Base-by-base conservation (phyloP, 225 moss, liverwort and hornwort genomes). In the Marchantia polymorpha region DNA sequence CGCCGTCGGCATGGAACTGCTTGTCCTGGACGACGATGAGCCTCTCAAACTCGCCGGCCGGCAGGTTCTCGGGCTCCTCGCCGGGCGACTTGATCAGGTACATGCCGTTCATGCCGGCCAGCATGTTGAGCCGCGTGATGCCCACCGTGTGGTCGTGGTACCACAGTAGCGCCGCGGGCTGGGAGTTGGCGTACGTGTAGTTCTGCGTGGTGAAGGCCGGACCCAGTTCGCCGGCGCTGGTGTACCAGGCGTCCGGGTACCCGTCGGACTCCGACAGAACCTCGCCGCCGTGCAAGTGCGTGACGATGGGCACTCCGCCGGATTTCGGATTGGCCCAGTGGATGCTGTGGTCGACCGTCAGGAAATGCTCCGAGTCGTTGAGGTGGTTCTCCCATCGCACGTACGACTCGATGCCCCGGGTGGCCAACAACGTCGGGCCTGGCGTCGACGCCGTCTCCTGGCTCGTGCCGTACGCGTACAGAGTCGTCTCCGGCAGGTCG, bases 91-190 rank as follows among this genome's bases (percentile, higher is more conserved):
- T 59, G 39, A 86, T 76, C 11, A 83, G 48, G 55, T 83, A 86
- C 15, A 77, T 4, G 3, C 92, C 92, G 7, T 75, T 10, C n/a
- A 92, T 11, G 15, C 92, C 89, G 0, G 89, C 20, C 19, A 89
- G 23, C 60, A 89, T 84, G 80, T 92, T 91, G 67, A 92, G 51
- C 5, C 92, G 77, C 19, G 89, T 88, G 69, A 92, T 84, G 2
- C 92, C 92, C 69, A 86, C 81, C 0, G 81, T 80, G 77, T 92
- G 92, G 71, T 92, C 92, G 17, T 91, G 92, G 75, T 92, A 92
- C 91, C 89, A 92, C n/a, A 92, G 84, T 78, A 89, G 73, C 60
- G 85, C 79, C 49, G 91, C 74, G 25, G 75, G 79, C 72, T 92
- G 89, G 0, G 74, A 27, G 39, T 92, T 92, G 16, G 88, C 77